These are phyloP conservation scores for Myxozyma mucilagina DNA, from an alignment of 805 yeast genomes.

Conservation along the genomic window DNA sequence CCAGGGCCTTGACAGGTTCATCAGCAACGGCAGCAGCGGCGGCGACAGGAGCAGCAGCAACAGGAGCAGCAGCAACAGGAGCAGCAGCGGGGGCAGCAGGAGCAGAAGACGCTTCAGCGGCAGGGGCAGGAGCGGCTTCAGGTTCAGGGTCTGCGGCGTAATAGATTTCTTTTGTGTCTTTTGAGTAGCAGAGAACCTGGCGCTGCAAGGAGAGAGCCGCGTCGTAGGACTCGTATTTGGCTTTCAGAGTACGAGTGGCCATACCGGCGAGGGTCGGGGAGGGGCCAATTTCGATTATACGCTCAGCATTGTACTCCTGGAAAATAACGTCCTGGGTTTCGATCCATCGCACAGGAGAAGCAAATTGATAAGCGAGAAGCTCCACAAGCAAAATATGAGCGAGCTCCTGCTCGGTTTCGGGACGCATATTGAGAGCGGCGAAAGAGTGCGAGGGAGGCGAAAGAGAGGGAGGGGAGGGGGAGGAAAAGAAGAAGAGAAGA, in stretches of 20 bases:
- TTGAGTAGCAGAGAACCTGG: constrained; percentile 92
- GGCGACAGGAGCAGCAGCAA: constrained; percentile 69
- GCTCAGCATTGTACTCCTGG: constrained; percentile 90
- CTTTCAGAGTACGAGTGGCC: constrained; percentile 94
- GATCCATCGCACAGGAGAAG: constrained; percentile 99
- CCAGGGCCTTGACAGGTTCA: constrained; percentile 81
- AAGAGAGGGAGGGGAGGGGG: neutral
- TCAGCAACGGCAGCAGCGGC: constrained; percentile 85
- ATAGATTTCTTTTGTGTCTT: constrained; percentile 94
- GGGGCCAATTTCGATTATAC: constrained; percentile 98
- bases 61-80: constrained; percentile 59
- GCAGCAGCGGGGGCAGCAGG: constrained; percentile 59
- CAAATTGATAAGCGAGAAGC: constrained; percentile 96
- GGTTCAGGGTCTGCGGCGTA: constrained; percentile 59
- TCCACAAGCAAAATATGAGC: constrained; percentile 94
- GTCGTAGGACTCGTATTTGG: constrained; percentile 95
- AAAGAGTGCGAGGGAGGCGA: constrained; percentile 2
- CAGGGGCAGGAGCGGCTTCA: constrained; percentile 38
- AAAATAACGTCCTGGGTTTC: constrained; percentile 98
- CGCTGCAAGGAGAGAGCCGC: constrained; percentile 92
- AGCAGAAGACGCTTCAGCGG: constrained; percentile 54
- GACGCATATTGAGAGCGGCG: too few relatives aligned
- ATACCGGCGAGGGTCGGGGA: constrained; percentile 98
- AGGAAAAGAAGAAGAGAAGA: neutral
- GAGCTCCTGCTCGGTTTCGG: constrained; percentile 96